Base-by-base conservation (phyloP, 805 yeast genomes). In the Starmerella geochares region DNA sequence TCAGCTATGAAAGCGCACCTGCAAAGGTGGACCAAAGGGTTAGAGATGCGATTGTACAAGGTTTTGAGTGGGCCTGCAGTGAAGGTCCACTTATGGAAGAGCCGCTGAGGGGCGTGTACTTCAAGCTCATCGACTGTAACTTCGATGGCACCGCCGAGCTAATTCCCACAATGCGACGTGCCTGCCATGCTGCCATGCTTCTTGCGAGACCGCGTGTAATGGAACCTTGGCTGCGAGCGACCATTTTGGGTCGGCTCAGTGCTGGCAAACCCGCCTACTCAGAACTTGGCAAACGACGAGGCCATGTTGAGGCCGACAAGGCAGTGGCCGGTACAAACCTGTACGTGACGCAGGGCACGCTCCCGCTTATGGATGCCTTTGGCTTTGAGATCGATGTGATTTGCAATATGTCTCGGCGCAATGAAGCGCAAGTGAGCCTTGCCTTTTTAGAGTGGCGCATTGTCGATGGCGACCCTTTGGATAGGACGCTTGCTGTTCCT, bases 61-160 rank as follows among this genome's bases (percentile, higher is more conserved):
- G 97, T 0, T 92, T 90, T 66, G 74, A 76, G 58, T 84, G 95
- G 92, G 81, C 83, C 2, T 71, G 77, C 0, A 71, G 78, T 49
- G 95, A 85, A 59, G 98, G 98, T 0, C 98, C 99, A 0, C 68
- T 92, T n/a, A 79, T 94, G 54, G 95, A 83, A 53, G 96, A 86
- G 61, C 81, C 84, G 0, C 71, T 92, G 6, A 68, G 84, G 47
- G 75, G 80, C 48, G 77, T 81, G 5, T 79, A 76, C 54, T 86
- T 92, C 65, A 77, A 78, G 49, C 72, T 92, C 36, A 70, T 86
- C 42, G 85, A 80, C 50, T 76, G 78, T 0, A 67, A 68, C 0
- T 59, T 83, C 3, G 72, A 72, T 2, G 77, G 73, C 36, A 66
- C 80, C 37, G 73, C 76, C 28, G 94, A 86, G 62, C 72, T 88